A percentile compares a stretch with the other conserved stretches of the same genome.
Evolutionary conservation across 306 rosid genomes (phyloP).

Genomic region (Trichosanthes cucumerina): DNA sequence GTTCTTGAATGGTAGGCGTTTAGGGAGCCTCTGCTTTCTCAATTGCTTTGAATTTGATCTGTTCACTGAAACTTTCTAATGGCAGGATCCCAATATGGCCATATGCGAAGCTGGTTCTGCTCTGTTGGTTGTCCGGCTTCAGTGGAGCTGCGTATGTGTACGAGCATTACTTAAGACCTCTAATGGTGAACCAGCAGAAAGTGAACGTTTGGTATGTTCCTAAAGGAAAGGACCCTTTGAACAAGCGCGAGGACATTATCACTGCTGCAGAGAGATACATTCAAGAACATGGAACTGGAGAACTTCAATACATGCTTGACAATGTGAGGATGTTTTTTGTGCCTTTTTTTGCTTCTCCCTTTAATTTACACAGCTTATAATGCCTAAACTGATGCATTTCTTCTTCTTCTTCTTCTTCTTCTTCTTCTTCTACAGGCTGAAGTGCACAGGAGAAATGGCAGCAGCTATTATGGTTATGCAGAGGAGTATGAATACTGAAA

Average conservation of each 20-base stretch:
- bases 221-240: constrained; percentile 43
- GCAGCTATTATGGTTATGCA: constrained; percentile 20
- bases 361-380: neutral
- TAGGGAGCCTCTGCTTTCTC: neutral
- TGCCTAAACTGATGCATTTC: neutral
- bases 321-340: constrained; percentile 30
- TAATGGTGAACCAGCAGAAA: constrained; percentile 52
- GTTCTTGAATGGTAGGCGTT: constrained; percentile 60
- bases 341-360: neutral
- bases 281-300: constrained; percentile 57
- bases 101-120: constrained; percentile 61
- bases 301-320: constrained; percentile 53
- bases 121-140: constrained; percentile 84
- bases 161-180: constrained; percentile 74
- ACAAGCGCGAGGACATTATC: constrained; percentile 52
- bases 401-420: neutral
- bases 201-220: constrained; percentile 88
- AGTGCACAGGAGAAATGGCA: constrained; percentile 25
- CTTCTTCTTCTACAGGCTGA: constrained; percentile 40
- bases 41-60: neutral
- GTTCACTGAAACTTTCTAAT: neutral
- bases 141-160: constrained; percentile 86
- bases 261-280: constrained; percentile 85
- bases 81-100: constrained; percentile 91
- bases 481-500: constrained; percentile 22